These are phyloP conservation scores for Phialophora macrospora DNA, from an alignment of 2,329 filamentous ascomycete species.

Conservation along the genomic window DNA sequence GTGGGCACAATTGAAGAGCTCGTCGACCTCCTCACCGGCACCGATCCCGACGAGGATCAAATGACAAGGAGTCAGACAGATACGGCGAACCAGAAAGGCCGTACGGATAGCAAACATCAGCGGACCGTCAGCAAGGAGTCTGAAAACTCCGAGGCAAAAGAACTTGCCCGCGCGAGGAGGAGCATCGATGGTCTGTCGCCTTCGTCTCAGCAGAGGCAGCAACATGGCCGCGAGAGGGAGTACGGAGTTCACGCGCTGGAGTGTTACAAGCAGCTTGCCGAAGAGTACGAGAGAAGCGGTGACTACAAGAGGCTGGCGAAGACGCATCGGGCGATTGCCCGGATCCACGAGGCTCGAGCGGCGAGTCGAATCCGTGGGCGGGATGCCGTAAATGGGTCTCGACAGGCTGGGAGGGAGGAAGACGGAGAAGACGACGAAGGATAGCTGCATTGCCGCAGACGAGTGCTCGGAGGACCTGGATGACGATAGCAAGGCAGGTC, in stretches of 20 bases:
- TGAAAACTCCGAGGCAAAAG: constrained; percentile 31
- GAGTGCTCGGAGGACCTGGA: not conserved
- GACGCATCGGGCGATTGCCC: constrained; percentile 86
- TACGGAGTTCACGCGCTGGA: constrained; percentile 60
- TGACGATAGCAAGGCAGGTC: not conserved
- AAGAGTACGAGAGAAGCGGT: constrained; percentile 86
- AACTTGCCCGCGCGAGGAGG: constrained; percentile 33
- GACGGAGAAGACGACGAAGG: constrained; percentile 32
- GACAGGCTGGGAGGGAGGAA: constrained; percentile 21
- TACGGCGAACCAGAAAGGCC: constrained; percentile 5
- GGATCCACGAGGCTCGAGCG: constrained; percentile 72
- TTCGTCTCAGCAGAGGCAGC: constrained; percentile 27
- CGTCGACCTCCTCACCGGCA: constrained; percentile 85
- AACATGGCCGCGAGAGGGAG: constrained; percentile 34
- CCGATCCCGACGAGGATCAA: constrained; percentile 67
- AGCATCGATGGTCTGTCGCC: constrained; percentile 38
- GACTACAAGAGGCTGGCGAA: constrained; percentile 92
- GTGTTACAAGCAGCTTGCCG: constrained; percentile 86
- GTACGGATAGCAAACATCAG: constrained; percentile 12
- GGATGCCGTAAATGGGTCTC: constrained; percentile 24
- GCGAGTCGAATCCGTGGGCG: constrained; percentile 28
- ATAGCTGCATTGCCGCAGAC: not conserved
- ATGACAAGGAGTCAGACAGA: not conserved
- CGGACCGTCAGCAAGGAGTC: constrained; percentile 25
- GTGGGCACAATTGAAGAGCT: constrained; percentile 87